Base-by-base conservation (phyloP, 1,139 yeast genomes). In the Saccharomycopsis hybrid region DNA sequence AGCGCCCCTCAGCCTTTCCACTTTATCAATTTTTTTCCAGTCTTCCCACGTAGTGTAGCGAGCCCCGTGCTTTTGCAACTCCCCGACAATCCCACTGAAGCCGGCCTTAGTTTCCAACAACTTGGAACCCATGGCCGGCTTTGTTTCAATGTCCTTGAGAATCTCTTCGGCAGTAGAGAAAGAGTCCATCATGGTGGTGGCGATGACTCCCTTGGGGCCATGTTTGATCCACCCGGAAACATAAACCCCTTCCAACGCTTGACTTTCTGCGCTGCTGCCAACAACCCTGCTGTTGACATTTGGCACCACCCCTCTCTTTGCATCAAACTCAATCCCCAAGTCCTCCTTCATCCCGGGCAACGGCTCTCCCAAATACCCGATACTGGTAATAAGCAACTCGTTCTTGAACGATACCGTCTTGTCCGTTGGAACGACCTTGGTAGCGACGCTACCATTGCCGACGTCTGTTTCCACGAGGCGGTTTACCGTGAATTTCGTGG, bases 191-290 rank as follows among this genome's bases (percentile, higher is more conserved):
- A 92, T 87, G 0, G 98, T 88, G 13, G 85, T 76, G 11, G 96
- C 95, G 56, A 92, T 92, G 4, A 89, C 95, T 1, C 99, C 99
- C 37, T 78, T 76, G 5, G 96, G 88, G 0, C 96, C 96, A 51
- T 77, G 82, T 54, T 85, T 80, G 49, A 90, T 84, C 99, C 99
- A 92, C 0, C 99, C 99, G 3, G 92, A 72, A 1, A 87, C 81
- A 60, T 89, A 92, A 57, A 87, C 68, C 0, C 90, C 86, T 1
- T 73, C 70, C 28, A 66, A 50, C 1, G 57, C 60, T 1, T 62
- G 57, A n/a, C 60, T 53, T 5, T 45, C 42, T 11, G 24, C 43
- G 13, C 25, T 29, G 30, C 18, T 27, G 13, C 68, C 62, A 11
- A 75, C 59, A 0, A 85, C 76, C 47, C 83, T 73, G 0, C 96